Conservation (phyloP, 75 land plant species). For the Pseudotsuga menziesii region DNA sequence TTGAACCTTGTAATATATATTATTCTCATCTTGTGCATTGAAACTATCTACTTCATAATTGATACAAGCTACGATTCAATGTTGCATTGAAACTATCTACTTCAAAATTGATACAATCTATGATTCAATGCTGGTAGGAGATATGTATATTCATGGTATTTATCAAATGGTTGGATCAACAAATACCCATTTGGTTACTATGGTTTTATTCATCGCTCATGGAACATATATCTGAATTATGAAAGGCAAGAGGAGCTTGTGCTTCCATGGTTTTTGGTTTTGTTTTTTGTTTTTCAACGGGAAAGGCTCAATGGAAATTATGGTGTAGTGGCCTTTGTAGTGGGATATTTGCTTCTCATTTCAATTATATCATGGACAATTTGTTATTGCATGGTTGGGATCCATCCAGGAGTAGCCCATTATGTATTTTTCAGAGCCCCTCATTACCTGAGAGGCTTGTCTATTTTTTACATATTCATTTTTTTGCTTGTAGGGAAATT, state of each 20-base stretch:
- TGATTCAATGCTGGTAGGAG: constrained; percentile 72
- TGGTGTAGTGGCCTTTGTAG: constrained; percentile 83
- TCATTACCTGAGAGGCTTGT: too few relatives aligned
- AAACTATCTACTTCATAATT: too few relatives aligned
- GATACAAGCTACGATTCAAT: too few relatives aligned
- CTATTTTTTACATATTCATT: too few relatives aligned
- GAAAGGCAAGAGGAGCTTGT: constrained; percentile 89
- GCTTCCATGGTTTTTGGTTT: constrained; percentile 86
- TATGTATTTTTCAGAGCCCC: constrained; percentile 81
- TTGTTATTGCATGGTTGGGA: constrained; percentile 86
- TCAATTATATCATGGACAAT: constrained; percentile 66
- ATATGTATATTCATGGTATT: not conserved
- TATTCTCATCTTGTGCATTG: too few relatives aligned
- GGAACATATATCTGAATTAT: not conserved
- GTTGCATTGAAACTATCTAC: constrained; percentile 91
- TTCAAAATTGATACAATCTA: constrained; percentile 71
- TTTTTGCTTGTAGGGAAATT: too few relatives aligned
- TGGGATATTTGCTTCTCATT: constrained; percentile 72
- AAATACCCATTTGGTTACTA: not conserved
- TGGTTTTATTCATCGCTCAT: too few relatives aligned
- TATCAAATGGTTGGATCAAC: not conserved
- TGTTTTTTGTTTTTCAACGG: constrained; percentile 13
- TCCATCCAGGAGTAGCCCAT: constrained; percentile 88
- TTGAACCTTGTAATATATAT: too few relatives aligned
- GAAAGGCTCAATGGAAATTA: constrained; percentile 76